These are phyloP conservation scores for Monilinia fructigena DNA, from an alignment of 2,329 filamentous ascomycete species.

Conservation along the genomic window DNA sequence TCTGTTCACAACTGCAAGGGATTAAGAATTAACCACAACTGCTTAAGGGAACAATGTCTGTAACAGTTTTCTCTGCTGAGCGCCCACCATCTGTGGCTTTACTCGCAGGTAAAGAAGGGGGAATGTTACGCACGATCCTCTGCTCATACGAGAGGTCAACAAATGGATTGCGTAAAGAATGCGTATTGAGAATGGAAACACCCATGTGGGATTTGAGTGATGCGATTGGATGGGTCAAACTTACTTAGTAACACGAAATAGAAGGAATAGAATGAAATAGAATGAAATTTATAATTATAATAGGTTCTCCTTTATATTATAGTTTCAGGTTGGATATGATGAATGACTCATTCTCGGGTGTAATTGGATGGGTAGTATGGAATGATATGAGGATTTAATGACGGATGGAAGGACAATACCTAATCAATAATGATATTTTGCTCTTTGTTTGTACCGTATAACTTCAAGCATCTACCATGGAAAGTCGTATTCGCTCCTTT, in stretches of 20 bases:
- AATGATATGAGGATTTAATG: background rate
- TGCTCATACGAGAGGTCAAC: slow-evolving; percentile 31
- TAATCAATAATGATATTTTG: slow-evolving; percentile 2
- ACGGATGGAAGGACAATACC: background rate
- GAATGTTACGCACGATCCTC: slow-evolving; percentile 40
- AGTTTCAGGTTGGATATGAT: background rate
- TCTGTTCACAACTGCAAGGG: background rate
- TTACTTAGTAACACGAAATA: slow-evolving; percentile 13
- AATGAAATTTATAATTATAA: background rate
- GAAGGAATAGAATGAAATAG: too few species aligned
- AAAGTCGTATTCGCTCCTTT: background rate
- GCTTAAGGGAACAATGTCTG: slow-evolving; percentile 28
- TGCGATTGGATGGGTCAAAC: slow-evolving; percentile 21
- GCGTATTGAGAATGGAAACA: slow-evolving; percentile 30
- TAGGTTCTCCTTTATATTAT: background rate
- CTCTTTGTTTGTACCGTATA: background rate
- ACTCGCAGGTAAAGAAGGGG: slow-evolving; percentile 40
- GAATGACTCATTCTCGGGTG: background rate
- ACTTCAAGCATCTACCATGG: background rate
- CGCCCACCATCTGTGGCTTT: slow-evolving; percentile 40
- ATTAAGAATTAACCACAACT: background rate
- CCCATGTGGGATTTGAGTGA: slow-evolving; percentile 22
- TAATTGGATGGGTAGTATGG: background rate
- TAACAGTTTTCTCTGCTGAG: slow-evolving; percentile 40
- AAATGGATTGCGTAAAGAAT: slow-evolving; percentile 27